Evolutionary conservation across 139 green algal genomes (phyloP).

Genomic region (Gonium pectorale): DNA sequence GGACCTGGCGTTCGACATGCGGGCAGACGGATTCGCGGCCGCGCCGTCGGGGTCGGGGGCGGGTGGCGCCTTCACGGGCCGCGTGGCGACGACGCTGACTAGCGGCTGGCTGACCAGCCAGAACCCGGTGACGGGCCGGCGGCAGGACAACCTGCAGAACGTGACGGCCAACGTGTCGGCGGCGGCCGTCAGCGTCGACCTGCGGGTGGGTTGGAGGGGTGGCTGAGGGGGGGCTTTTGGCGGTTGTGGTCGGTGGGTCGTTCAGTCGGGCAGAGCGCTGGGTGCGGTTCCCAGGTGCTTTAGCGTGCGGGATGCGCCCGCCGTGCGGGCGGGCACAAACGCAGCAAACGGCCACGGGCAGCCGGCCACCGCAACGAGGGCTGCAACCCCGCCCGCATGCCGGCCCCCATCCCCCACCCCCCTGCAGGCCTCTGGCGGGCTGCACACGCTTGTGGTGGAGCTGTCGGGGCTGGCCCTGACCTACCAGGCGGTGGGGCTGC

Average conservation of each 20-base stretch:
- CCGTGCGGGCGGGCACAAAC: background rate
- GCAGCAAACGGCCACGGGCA: background rate
- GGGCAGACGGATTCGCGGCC: too few species aligned
- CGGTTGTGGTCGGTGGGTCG: background rate
- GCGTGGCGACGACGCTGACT: background rate
- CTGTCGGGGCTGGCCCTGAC: background rate
- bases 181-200: background rate
- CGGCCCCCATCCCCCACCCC: too few species aligned
- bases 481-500: background rate
- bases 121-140: background rate
- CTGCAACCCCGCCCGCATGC: too few species aligned
- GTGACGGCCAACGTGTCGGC: background rate
- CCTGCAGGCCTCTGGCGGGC: background rate
- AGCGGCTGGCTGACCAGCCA: background rate
- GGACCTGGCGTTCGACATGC: background rate
- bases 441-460: background rate
- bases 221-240: background rate
- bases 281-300: background rate
- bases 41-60: background rate
- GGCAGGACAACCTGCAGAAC: constrained; percentile 6
- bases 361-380: background rate
- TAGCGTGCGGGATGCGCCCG: background rate
- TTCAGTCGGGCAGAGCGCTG: background rate
- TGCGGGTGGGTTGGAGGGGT: background rate
- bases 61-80: background rate